Base-by-base conservation (phyloP, 306 rosid genomes). In the Canavalia gladiata region DNA sequence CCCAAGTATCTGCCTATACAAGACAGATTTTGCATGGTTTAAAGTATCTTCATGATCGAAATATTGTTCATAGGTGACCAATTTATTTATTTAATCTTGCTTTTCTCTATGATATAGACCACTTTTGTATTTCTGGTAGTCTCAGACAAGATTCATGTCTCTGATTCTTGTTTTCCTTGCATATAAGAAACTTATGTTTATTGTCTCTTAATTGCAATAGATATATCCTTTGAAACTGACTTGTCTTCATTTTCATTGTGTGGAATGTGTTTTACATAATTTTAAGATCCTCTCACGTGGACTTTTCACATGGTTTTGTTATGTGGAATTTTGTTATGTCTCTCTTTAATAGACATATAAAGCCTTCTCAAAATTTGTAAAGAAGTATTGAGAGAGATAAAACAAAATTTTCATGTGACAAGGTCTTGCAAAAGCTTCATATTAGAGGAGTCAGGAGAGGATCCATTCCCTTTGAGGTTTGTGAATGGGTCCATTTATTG, bases 1-100 rank as follows among this genome's bases (percentile, higher is more conserved):
- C 98, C 13, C 94, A 88, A 60, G 98, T 90, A 41, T 89, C 97
- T 49, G 88, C 90, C 9, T 93, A 93, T 67, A 91, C 97, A 76
- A 89, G 93, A 81, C 98, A 93, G 84, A 91, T 93, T 71, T 84
- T 93, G 75, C 87, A 68, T 60, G 98, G 98, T 85, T 81, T 93
- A 82, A 93, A 91, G 88, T 91, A 93, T 85, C 94, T 93, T 76
- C 98, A 93, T 68, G 98, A 93, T 70, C 87, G 77, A 80, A 74
- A 79, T 68, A 92, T 93, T 72, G 82, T 93, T 84, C 98, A 93
- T 86, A 93, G 98, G 98, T 93, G 74, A 87, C 46, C 76, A 70
- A 13, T 60, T 63, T 51, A 50, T 42, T 74, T 74, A 41, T 63
- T 63, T 51, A 47, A 35, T 52, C 46, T 47, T 72, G 52, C 39